A percentile compares a stretch with the other conserved stretches of the same genome.
phyloP scores from a whole-genome alignment of 139 green algal species.

The Picochlorum sp. region DNA sequence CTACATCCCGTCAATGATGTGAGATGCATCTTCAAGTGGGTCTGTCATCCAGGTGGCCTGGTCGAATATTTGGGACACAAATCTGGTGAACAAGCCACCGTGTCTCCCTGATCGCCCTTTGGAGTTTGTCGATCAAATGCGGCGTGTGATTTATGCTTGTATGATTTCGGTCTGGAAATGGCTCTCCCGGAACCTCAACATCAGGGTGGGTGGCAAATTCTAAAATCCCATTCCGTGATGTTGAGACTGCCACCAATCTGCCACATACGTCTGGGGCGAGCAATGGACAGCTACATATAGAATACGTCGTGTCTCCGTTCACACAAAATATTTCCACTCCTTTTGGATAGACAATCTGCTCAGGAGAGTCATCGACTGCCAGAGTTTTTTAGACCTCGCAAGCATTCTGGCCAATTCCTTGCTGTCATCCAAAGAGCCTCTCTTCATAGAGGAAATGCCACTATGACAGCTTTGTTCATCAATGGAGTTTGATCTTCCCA shows the following conservation, averaged over 20 bases:
- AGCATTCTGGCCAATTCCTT: too few relatives aligned
- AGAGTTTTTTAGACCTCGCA: neutral
- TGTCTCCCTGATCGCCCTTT: neutral
- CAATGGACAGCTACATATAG: constrained; percentile 26
- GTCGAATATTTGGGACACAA: constrained; percentile 30
- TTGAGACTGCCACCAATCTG: constrained; percentile 29
- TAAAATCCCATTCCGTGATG: constrained; percentile 26
- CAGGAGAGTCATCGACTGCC: neutral
- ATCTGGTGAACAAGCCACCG: constrained; percentile 13
- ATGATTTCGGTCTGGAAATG: neutral
- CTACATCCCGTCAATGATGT: constrained; percentile 11
- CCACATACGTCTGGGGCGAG: constrained; percentile 23
- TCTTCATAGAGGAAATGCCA: too few relatives aligned
- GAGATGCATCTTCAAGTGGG: neutral
- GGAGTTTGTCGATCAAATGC: neutral
- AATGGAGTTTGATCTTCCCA: too few relatives aligned
- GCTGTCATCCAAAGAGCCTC: too few relatives aligned
- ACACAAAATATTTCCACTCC: constrained; percentile 17
- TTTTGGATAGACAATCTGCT: constrained; percentile 3
- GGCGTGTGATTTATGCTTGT: neutral
- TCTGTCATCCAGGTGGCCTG: constrained; percentile 16
- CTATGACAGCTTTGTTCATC: too few relatives aligned
- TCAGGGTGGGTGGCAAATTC: constrained; percentile 18
- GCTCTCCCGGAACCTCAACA: neutral
- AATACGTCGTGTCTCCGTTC: constrained; percentile 28